Evolutionary conservation across 495 filamentous ascomycete genomes (phyloP).

Genomic region (Staphylotrichum tortipilum): DNA sequence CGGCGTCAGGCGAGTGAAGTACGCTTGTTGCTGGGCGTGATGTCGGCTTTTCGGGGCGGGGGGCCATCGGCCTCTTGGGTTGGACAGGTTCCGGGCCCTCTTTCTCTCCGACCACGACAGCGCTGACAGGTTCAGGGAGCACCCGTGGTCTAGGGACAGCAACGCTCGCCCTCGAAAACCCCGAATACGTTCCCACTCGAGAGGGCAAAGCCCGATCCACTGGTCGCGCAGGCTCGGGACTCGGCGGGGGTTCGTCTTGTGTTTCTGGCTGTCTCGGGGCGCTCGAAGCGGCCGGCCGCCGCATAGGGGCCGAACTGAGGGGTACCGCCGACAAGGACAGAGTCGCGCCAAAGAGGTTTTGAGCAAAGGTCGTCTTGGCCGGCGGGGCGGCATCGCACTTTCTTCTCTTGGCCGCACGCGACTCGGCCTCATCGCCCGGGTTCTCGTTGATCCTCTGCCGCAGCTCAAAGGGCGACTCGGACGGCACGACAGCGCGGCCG

Average conservation of each 20-base stretch:
- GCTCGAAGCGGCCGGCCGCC: slow-evolving; percentile 8
- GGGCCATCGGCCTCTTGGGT: neutral
- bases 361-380: slow-evolving; percentile 44
- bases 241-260: neutral
- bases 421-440: slow-evolving; percentile 5
- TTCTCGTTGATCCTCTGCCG: slow-evolving; percentile 23
- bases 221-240: neutral
- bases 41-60: neutral
- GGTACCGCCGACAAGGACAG: slow-evolving; percentile 36
- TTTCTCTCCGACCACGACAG: neutral
- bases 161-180: neutral
- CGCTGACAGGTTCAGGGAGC: neutral
- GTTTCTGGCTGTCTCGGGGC: neutral
- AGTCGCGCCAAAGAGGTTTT: slow-evolving; percentile 42
- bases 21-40: neutral
- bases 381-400: slow-evolving; percentile 29
- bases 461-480: slow-evolving; percentile 44
- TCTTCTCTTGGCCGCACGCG: slow-evolving; percentile 29
- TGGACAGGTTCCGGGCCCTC: too few relatives aligned
- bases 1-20: neutral
- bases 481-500: slow-evolving; percentile 40
- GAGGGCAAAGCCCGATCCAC: too few relatives aligned
- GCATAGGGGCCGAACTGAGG: slow-evolving; percentile 25
- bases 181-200: too few relatives aligned
- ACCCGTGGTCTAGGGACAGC: neutral